Conservation (phyloP, 2,329 filamentous ascomycete species). For the Immersiporthe knoxdaviesiana region DNA sequence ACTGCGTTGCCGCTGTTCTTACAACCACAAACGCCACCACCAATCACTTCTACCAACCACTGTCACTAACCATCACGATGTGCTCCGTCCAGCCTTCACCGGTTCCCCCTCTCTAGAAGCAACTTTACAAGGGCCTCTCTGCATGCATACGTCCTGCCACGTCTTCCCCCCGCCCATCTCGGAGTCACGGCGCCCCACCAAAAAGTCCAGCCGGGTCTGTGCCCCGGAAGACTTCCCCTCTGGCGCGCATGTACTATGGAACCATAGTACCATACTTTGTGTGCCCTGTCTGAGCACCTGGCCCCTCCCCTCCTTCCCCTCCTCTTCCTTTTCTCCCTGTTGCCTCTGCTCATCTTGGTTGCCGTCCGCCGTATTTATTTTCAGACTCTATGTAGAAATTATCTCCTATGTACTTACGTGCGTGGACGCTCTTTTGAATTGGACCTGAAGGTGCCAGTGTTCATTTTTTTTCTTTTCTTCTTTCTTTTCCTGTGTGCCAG, state of each 20-base stretch:
- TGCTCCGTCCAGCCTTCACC: not conserved
- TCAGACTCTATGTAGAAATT: too few species aligned
- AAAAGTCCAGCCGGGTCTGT: not conserved
- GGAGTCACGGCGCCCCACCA: not conserved
- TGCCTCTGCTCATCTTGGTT: too few species aligned
- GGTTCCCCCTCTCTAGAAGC: not conserved
- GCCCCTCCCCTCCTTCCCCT: too few species aligned
- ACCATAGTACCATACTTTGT: too few species aligned
- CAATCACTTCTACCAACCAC: not conserved
- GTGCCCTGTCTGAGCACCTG: not conserved
- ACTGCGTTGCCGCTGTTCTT: not conserved
- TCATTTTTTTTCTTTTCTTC: too few species aligned
- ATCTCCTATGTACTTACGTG: too few species aligned
- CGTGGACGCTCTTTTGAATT: too few species aligned
- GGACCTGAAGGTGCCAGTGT: not conserved
- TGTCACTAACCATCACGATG: not conserved
- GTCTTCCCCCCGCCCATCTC: not conserved
- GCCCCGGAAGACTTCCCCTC: too few species aligned
- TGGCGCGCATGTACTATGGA: too few species aligned
- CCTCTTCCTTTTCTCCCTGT: too few species aligned
- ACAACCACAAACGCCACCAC: not conserved
- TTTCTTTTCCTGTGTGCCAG: not conserved
- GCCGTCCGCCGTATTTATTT: too few species aligned
- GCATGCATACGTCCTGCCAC: not conserved
- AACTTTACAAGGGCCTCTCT: not conserved